A percentile compares a stretch with the other conserved stretches of the same genome.
Conservation (phyloP, 2,329 filamentous ascomycete genomes). For the Epichloe scottii region DNA sequence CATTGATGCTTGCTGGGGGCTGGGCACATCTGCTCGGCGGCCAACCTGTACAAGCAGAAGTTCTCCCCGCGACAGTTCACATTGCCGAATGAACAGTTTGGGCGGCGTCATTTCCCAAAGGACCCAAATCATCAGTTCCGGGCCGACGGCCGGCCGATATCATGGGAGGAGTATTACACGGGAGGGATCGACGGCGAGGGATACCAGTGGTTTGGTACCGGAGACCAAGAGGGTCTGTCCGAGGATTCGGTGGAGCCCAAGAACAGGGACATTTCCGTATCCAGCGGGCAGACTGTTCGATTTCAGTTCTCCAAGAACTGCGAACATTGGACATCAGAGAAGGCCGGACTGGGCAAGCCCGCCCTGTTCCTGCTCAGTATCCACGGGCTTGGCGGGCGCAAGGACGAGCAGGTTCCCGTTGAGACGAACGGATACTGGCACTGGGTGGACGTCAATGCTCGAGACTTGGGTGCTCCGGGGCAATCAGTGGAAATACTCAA, state of each 20-base stretch:
- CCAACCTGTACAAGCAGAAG: constrained; percentile 47
- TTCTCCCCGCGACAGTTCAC: constrained; percentile 55
- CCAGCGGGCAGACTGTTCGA: constrained; percentile 45
- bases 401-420: constrained; percentile 57
- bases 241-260: constrained; percentile 46
- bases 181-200: constrained; percentile 41
- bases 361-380: constrained; percentile 60
- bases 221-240: constrained; percentile 37
- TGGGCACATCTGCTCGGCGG: constrained; percentile 45
- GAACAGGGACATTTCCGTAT: constrained; percentile 42
- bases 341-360: constrained; percentile 50
- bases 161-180: constrained; percentile 74
- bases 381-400: constrained; percentile 51
- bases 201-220: constrained; percentile 32
- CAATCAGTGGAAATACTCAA: constrained; percentile 54
- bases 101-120: constrained; percentile 63
- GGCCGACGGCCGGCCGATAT: constrained; percentile 51
- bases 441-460: constrained; percentile 63
- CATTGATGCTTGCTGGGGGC: constrained; percentile 91
- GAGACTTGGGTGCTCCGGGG: constrained; percentile 54
- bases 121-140: constrained; percentile 61
- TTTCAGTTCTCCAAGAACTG: constrained; percentile 76
- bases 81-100: constrained; percentile 65
- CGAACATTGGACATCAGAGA: constrained; percentile 68
- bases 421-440: constrained; percentile 69